Conservation (phyloP, 805 yeast genomes). For the Metschnikowia anglica region DNA sequence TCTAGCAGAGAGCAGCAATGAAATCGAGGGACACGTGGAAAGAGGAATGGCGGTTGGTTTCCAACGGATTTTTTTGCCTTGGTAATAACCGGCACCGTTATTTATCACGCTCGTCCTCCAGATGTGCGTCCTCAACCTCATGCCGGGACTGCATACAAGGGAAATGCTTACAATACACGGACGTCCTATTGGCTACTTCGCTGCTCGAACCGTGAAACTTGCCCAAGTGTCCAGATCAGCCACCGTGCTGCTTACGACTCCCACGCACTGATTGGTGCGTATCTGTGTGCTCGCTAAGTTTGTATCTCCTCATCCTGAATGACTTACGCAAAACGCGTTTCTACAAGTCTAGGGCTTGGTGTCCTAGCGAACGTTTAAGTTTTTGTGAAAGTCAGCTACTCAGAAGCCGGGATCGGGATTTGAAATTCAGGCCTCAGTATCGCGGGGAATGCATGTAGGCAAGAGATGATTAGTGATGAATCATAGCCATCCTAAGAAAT, state of each 20-base stretch:
- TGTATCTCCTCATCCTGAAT: too few species aligned
- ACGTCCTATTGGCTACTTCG: conserved; percentile 6
- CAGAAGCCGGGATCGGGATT: conserved; percentile 6
- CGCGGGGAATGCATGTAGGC: conserved; percentile 2
- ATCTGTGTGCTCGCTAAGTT: neutral
- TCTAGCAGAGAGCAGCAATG: too few species aligned
- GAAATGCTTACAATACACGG: conserved; percentile 10
- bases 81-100: too few species aligned
- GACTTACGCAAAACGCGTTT: neutral
- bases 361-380: neutral
- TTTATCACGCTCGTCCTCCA: neutral
- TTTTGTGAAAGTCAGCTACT: too few species aligned
- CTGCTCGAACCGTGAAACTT: neutral
- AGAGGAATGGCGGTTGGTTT: too few species aligned
- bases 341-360: neutral
- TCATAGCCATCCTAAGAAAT: too few species aligned
- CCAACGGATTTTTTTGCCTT: too few species aligned
- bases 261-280: conserved; percentile 11
- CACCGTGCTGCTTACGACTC: conserved; percentile 8
- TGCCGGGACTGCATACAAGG: conserved; percentile 2
- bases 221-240: neutral
- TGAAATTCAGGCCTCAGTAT: neutral
- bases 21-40: too few species aligned
- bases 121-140: neutral
- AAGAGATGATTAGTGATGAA: too few species aligned